Base-by-base conservation (phyloP, 176 grass and related monocot species). In the Olyra latifolia region DNA sequence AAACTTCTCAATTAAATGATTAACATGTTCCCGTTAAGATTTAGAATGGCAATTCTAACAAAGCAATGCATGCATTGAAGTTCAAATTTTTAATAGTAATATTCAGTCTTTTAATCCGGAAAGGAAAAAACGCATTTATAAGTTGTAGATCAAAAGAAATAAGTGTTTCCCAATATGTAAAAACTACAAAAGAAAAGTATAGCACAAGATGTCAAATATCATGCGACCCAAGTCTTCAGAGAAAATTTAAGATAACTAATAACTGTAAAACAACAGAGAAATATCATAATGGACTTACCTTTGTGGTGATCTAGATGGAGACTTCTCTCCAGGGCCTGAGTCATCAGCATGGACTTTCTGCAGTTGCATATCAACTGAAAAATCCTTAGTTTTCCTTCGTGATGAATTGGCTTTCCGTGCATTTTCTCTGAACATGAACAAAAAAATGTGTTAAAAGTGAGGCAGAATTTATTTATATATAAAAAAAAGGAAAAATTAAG, bases 381-480 rank as follows among this genome's bases (percentile, higher is more conserved):
- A 76, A 78, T 92, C 89, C 87, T 84, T 90, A 45, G 65, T 82
- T 69, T 90, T 94, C 77, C 65, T 88, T 40, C 80, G 64, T 41
- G 85, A 87, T 50, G 85, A 88, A 88, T 91, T 86, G 74, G 48
- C 58, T 67, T 71, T 87, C 9, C 60, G 62, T 8, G 62, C 77
- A 84, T 79, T 69, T 61, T 89, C 82, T 63, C 87, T 94, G 75
- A 67, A 61, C 29, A 61, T 57, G 17, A 47, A 58, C 73, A 43
- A 5, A 28, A 63, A 63, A 44, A 8, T 19, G 14, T 8, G 54
- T 43, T 27, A 7, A 14, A 58, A 77, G 69, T 35, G 57, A 44
- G 29, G 7, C 13, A 41, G 13, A 79, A 44, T 64, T 4, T 66
- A 32, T 0, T 63, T 55, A 80, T 38, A 10, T 69, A 5, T 82